phyloP scores from a whole-genome alignment of 805 yeast species.

The Wickerhamomyces tratensis region DNA sequence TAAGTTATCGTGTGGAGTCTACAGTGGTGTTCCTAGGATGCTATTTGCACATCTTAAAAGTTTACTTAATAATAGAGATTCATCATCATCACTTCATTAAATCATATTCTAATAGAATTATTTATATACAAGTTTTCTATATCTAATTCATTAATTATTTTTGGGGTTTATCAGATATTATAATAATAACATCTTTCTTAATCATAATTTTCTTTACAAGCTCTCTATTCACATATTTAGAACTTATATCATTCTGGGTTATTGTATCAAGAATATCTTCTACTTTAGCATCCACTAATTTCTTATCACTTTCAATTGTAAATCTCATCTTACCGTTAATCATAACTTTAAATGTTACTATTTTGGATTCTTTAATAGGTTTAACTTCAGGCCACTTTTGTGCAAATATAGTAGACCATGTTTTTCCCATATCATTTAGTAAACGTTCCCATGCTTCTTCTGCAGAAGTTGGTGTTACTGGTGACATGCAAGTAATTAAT shows the following conservation, averaged over 20 bases:
- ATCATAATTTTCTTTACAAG: constrained; percentile 40
- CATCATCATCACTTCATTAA: too few relatives aligned
- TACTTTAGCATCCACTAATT: background rate
- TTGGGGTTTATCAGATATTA: too few relatives aligned
- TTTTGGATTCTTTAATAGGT: constrained; percentile 25
- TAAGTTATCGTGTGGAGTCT: constrained; percentile 31
- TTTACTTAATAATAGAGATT: constrained; percentile 21
- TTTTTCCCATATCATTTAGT: constrained; percentile 9
- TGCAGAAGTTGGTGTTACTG: constrained; percentile 71
- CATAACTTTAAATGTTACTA: constrained; percentile 44
- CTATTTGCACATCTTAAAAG: constrained; percentile 46
- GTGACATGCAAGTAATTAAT: constrained; percentile 57
- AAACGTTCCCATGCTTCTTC: constrained; percentile 74
- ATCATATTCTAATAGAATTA: too few relatives aligned
- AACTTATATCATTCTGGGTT: background rate
- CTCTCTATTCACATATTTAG: constrained; percentile 31
- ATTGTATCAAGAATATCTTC: background rate
- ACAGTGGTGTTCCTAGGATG: constrained; percentile 37
- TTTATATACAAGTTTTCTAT: too few relatives aligned
- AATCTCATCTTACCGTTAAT: constrained; percentile 66
- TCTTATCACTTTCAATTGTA: constrained; percentile 26
- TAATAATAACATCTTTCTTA: too few relatives aligned
- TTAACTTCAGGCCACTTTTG: constrained; percentile 58
- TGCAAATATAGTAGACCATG: constrained; percentile 42
- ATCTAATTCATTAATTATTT: too few relatives aligned